Base-by-base conservation (phyloP, 371 early-diverging fungal genomes). In the Choanephora cucurbitarum region DNA sequence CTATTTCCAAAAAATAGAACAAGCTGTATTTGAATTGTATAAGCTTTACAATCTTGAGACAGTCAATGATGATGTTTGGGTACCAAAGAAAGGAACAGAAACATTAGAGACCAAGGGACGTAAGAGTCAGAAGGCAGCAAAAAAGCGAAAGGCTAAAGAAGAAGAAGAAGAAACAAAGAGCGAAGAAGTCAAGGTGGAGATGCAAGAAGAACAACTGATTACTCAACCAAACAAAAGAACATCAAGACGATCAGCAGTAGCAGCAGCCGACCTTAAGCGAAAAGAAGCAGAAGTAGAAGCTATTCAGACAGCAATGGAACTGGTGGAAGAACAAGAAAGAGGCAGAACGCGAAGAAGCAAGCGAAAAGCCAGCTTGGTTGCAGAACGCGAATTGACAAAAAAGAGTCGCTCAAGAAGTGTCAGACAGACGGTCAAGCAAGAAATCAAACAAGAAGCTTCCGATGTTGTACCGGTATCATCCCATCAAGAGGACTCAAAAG, bases 1-100 rank as follows among this genome's bases (percentile, higher is more conserved):
- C n/a, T n/a, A n/a, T n/a, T n/a, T n/a, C n/a, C n/a, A n/a, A n/a
- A n/a, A n/a, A n/a, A 28, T 28, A 70, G 78, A 77, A 42, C 79
- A 80, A 72, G 78, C 78, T 6, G 77, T 80, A 1, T 63, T 80
- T 43, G 61, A 76, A 13, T 64, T 80, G 21, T 80, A 79, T 54
- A 69, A 62, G 40, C 24, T 62, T 7, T 80, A 70, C 53, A 54
- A 58, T 28, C 51, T 80, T 9, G 40, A 58, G 43, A 64, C 74
- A 10, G 72, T 79, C 10, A 54, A 72, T 42, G 70, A 69, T n/a
- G 65, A 68, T 10, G 65, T 62, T 1, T 67, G 62, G 46, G 52
- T 69, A 18, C 59, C 62, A n/a, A 41, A 55, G 6, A 50, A 28
- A 5, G 57, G 57, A 34, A 39, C 19, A 15, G 63, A 68, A 49